Evolutionary conservation across 2,329 filamentous ascomycete genomes (phyloP).

Genomic region (Arthroderma uncinatum): DNA sequence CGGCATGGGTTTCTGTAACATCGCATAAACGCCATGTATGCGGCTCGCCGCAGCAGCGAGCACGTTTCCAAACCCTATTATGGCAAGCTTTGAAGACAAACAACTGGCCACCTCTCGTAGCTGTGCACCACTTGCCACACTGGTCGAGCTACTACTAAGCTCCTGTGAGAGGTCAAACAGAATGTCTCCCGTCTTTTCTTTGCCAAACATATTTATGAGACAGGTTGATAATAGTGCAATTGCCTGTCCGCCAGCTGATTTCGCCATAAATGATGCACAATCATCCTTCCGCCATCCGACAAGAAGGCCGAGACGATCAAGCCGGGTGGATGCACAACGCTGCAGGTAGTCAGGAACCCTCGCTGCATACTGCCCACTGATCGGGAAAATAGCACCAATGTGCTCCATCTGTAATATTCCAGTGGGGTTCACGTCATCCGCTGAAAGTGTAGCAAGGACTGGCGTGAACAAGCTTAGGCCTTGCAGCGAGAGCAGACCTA

Average conservation of each 20-base stretch:
- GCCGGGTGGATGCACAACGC: conserved; percentile 6
- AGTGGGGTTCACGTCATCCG: conserved; percentile 13
- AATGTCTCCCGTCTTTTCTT: neutral
- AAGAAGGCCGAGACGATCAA: conserved; percentile 10
- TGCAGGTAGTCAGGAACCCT: conserved; percentile 11
- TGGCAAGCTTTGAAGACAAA: neutral
- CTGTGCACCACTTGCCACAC: neutral
- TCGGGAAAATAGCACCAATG: conserved; percentile 11
- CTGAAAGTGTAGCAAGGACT: conserved; percentile 12
- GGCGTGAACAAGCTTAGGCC: conserved; percentile 18
- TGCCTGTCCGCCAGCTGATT: conserved; percentile 8
- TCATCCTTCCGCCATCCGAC: conserved; percentile 15
- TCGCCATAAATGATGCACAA: conserved; percentile 11
- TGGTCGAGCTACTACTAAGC: neutral
- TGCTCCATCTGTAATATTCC: conserved; percentile 15
- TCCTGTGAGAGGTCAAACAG: neutral
- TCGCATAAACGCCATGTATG: neutral
- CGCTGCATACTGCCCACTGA: conserved; percentile 11
- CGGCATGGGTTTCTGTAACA: neutral
- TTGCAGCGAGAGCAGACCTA: conserved; percentile 15
- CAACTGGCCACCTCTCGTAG: neutral
- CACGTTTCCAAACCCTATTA: neutral
- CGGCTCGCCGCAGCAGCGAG: neutral
- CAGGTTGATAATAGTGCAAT: conserved; percentile 4
- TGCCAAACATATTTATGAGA: neutral